Percentiles rank a stretch among this genome's conserved stretches.
Conservation (phyloP, 108 stramenopile genomes). For the Ochromonas danica region DNA sequence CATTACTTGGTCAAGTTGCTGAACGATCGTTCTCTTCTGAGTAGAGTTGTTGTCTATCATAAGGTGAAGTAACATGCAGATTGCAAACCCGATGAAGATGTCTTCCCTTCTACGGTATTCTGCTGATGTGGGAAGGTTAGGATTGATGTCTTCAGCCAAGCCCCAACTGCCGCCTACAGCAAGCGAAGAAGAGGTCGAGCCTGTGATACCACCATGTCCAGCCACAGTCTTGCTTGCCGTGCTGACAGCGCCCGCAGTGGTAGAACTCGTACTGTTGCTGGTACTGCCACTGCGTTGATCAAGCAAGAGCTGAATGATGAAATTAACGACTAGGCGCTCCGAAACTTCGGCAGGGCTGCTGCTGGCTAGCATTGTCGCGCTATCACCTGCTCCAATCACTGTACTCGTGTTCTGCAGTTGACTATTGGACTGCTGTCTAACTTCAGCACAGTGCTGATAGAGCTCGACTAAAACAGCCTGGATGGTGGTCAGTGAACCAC, state of each 20-base stretch:
- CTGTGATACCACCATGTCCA: neutral
- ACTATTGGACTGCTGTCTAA: neutral
- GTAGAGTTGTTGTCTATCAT: neutral
- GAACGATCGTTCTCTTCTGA: neutral
- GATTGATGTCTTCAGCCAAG: neutral
- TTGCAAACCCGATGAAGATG: neutral
- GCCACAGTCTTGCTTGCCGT: neutral
- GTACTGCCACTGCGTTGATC: too few relatives aligned
- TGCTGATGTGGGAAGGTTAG: neutral
- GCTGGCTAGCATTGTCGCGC: too few relatives aligned
- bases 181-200: neutral
- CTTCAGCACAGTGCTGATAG: neutral
- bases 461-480: neutral
- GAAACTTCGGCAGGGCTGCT: too few relatives aligned
- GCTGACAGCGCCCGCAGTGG: neutral
- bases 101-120: conserved; percentile 29
- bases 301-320: too few relatives aligned
- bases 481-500: neutral
- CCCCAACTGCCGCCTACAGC: neutral
- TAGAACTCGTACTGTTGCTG: neutral
- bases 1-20: conserved; percentile 11
- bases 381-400: too few relatives aligned
- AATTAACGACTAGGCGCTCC: too few relatives aligned
- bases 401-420: too few relatives aligned
- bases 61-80: neutral